A percentile compares a stretch with the other conserved stretches of the same genome.
Evolutionary conservation across 495 filamentous ascomycete genomes (phyloP).

Genomic region (Neurospora hispaniola): DNA sequence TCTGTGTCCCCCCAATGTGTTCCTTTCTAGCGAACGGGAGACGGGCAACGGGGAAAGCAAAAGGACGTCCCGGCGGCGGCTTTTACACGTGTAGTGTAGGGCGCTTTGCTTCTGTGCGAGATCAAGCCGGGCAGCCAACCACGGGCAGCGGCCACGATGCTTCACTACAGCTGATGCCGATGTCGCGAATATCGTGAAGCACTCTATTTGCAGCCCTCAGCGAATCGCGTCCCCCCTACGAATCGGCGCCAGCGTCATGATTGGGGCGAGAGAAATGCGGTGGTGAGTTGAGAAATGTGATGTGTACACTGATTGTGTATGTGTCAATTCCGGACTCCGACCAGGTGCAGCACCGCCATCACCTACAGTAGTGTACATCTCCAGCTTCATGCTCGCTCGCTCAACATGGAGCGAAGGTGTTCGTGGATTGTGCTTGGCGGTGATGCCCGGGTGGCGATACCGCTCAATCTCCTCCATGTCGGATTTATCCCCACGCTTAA

Average conservation of each 20-base stretch:
- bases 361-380: not conserved
- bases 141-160: not conserved
- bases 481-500: not conserved
- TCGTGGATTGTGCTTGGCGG: not conserved
- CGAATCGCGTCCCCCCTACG: not conserved
- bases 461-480: not conserved
- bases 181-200: not conserved
- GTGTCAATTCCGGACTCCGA: not conserved
- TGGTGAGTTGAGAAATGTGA: not conserved
- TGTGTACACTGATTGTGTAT: not conserved
- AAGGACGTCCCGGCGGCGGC: not conserved
- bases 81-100: not conserved
- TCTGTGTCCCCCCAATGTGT: not conserved
- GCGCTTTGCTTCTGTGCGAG: not conserved
- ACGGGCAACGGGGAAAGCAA: not conserved
- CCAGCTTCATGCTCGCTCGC: not conserved
- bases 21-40: not conserved
- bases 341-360: not conserved
- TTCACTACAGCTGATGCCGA: not conserved
- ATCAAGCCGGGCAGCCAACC: not conserved
- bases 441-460: not conserved
- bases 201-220: not conserved
- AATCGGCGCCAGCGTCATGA: not conserved
- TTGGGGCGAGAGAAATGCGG: not conserved
- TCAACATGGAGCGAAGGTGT: not conserved